A percentile compares a stretch with the other conserved stretches of the same genome.
Evolutionary conservation across 2,329 filamentous ascomycete species (phyloP).

Genomic region (Teratosphaeria gauchensis): DNA sequence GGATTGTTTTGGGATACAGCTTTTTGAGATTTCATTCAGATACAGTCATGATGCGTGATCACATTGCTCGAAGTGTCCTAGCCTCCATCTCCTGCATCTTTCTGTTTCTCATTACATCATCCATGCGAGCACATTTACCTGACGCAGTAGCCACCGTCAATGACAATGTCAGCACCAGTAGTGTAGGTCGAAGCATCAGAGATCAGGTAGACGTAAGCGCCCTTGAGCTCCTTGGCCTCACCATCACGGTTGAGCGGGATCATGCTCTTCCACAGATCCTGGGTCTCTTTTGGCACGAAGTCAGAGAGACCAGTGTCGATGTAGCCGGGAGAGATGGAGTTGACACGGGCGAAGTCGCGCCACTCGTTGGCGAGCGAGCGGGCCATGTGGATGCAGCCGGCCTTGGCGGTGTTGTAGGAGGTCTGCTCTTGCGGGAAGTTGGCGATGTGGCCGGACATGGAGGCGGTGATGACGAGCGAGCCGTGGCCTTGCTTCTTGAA

Average conservation of each 20-base stretch:
- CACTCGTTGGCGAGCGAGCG: constrained; percentile 59
- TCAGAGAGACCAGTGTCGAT: constrained; percentile 59
- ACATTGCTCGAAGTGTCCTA: not conserved
- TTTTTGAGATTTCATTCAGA: not conserved
- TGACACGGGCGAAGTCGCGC: constrained; percentile 59
- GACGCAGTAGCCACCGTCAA: constrained; percentile 40
- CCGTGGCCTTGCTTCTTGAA: constrained; percentile 58
- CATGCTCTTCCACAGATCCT: constrained; percentile 51
- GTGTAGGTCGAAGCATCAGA: constrained; percentile 44
- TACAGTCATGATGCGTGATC: not conserved
- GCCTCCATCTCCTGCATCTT: not conserved
- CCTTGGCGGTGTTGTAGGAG: constrained; percentile 57
- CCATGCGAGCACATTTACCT: constrained; percentile 16
- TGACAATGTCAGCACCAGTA: constrained; percentile 41
- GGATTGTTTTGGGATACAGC: not conserved
- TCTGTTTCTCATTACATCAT: not conserved
- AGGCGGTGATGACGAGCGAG: constrained; percentile 57
- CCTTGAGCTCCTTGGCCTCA: constrained; percentile 57
- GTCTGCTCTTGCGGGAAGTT: constrained; percentile 70
- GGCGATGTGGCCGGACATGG: constrained; percentile 72
- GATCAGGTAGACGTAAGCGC: constrained; percentile 45
- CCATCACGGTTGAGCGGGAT: constrained; percentile 52
- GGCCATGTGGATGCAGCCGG: constrained; percentile 50
- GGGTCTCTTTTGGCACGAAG: constrained; percentile 50
- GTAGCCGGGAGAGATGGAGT: constrained; percentile 59